Conservation (phyloP, 2,329 filamentous ascomycete species). For the Nothophoma quercina region DNA sequence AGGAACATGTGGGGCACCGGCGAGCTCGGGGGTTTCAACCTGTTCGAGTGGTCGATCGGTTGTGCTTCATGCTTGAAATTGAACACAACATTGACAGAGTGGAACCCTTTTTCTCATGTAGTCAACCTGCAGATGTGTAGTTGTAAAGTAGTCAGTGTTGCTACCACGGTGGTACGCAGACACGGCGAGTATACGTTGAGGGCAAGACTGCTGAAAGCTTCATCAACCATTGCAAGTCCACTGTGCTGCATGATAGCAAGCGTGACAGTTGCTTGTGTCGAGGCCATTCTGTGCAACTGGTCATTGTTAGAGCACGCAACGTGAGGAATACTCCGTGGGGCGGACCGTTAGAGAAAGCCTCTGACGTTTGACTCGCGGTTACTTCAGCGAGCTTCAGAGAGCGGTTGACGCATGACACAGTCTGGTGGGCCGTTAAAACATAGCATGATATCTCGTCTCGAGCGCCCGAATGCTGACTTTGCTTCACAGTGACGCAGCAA, state of each 20-base stretch:
- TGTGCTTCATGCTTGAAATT: too few species aligned
- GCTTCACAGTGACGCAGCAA: conserved; percentile 9
- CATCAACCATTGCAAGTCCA: too few species aligned
- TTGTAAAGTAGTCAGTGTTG: too few species aligned
- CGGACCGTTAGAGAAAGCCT: not conserved
- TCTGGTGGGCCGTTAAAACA: not conserved
- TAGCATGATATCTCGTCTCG: conserved; percentile 2
- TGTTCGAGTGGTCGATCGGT: conserved; percentile 10
- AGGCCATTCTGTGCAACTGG: too few species aligned
- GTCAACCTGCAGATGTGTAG: too few species aligned
- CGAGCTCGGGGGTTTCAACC: conserved; percentile 28
- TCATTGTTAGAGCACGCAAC: not conserved
- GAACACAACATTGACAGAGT: too few species aligned
- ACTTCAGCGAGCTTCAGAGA: not conserved
- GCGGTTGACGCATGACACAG: not conserved
- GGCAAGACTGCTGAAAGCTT: too few species aligned
- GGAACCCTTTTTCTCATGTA: too few species aligned
- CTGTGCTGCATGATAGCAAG: too few species aligned
- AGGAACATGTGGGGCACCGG: conserved; percentile 24
- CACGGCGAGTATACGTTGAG: too few species aligned
- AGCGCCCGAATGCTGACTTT: not conserved
- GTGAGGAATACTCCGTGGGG: not conserved
- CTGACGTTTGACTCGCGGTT: conserved; percentile 2
- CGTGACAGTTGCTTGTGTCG: too few species aligned
- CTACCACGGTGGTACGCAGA: too few species aligned